Evolutionary conservation across 345 rosid species (phyloP).

Genomic region (Eucalyptus cloeziana): DNA sequence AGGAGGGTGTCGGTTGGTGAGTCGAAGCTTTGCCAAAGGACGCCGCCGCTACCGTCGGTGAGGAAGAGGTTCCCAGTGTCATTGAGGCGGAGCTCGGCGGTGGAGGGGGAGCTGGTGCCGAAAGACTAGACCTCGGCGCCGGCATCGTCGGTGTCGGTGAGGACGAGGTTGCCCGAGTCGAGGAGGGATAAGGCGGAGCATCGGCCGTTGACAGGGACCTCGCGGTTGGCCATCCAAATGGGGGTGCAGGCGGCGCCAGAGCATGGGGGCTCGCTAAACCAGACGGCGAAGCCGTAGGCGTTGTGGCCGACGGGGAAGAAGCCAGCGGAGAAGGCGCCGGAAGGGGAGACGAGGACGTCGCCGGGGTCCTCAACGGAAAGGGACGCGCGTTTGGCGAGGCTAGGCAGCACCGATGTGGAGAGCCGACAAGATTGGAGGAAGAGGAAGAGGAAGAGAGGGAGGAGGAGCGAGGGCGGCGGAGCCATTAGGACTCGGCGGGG

Average conservation of each 20-base stretch:
- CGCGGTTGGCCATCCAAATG: conserved; percentile 30
- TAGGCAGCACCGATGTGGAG: not conserved
- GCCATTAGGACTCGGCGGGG: not conserved
- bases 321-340: conserved; percentile 9
- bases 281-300: conserved; percentile 8
- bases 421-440: not conserved
- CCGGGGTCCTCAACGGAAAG: not conserved
- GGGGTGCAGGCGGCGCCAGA: not conserved
- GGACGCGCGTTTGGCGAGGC: conserved; percentile 2
- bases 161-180: not conserved
- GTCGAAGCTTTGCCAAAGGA: conserved; percentile 17
- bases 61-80: conserved; percentile 14
- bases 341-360: not conserved
- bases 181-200: conserved; percentile 9
- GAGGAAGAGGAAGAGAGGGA: not conserved
- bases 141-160: conserved; percentile 4
- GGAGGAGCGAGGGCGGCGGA: not conserved
- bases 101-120: not conserved
- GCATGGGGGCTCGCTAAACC: conserved; percentile 5
- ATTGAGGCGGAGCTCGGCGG: not conserved
- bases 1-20: conserved; percentile 28
- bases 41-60: not conserved
- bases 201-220: conserved; percentile 21
- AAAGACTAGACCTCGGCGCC: conserved; percentile 1
- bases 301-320: conserved; percentile 7